Evolutionary conservation across 2,329 filamentous ascomycete genomes (phyloP), one percentile per base, ranked within the genome.

Genomic region (Exophiala phaeomuriformis): DNA sequence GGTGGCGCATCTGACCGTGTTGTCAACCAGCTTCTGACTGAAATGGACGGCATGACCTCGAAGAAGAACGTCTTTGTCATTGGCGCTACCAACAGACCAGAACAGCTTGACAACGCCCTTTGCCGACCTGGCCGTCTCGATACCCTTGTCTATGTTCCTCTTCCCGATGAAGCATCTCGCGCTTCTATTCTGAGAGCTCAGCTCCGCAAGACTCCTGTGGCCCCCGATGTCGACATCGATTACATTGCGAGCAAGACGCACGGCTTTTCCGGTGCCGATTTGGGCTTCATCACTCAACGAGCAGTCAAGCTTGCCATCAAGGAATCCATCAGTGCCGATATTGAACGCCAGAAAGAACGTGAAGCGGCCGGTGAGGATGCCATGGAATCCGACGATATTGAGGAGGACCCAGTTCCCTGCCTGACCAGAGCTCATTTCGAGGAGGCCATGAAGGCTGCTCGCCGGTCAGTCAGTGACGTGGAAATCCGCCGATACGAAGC

Each of bases 41-140:
- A 97, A 82, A 96, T 97, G 91, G 91, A 97, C 64, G 91, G 91
- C 66, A 97, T 97, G 91, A 97, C 91, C 43, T 96, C 91, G 37
- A 98, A 98, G 88, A 98, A 98, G 87, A 98, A 98, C 71, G 93
- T 98, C 61, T 98, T 98, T 75, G 93, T 98, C 62, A 98, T 98
- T 66, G 93, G 93, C 71, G 93, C 93, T 43, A 98, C 93, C 73
- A 98, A 98, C 79, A 83, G 93, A 77, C 93, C 93, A 41, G 93
- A 98, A 78, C 93, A 97, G 78, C 87, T 98, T 56, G 93, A 98
- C 73, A 93, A 93, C 70, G 93, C 93, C 64, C 82, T 98, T 65
- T 96, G 91, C 82, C 90, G 93, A 81, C 93, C 93, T 53, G 93
- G 93, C 64, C 93, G 93, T 90, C 86, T 98, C 46, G 93, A 98